A percentile compares a stretch with the other conserved stretches of the same genome.
These are phyloP conservation scores for Solanum raphanifolium DNA, from an alignment of 257 asterid species.

Conservation along the genomic window DNA sequence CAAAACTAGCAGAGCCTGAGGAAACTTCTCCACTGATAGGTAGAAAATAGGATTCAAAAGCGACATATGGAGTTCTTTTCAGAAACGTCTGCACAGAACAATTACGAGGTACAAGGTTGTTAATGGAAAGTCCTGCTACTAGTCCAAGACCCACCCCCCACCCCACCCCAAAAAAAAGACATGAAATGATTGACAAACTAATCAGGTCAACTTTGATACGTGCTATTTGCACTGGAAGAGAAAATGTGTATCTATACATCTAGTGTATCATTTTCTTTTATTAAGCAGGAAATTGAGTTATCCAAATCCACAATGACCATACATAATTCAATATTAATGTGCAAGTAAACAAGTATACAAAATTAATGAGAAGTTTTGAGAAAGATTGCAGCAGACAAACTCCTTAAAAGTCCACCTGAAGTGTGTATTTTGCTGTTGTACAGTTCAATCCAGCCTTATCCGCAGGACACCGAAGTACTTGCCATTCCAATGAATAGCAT, in stretches of 20 bases:
- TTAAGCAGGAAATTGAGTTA: background rate
- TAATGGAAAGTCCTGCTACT: background rate
- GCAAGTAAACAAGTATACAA: background rate
- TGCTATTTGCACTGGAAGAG: background rate
- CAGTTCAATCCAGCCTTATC: conserved; percentile 83
- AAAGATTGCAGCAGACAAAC: background rate
- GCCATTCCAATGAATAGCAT: conserved; percentile 64
- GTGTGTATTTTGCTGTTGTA: conserved; percentile 53
- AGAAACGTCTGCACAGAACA: conserved; percentile 60
- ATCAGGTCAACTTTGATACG: background rate
- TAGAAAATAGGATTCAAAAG: conserved; percentile 74
- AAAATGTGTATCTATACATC: background rate
- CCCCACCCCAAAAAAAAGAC: background rate
- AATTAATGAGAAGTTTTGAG: background rate
- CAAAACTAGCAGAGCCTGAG: conserved; percentile 47
- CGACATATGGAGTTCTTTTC: conserved; percentile 39
- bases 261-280: background rate
- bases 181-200: background rate
- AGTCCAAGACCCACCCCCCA: background rate
- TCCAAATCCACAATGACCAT: background rate
- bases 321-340: background rate
- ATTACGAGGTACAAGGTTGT: conserved; percentile 13
- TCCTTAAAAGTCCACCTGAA: conserved; percentile 51
- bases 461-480: conserved; percentile 63
- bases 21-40: conserved; percentile 43